Conservation (phyloP, 345 rosid species). For the Pelargonium nanum region DNA sequence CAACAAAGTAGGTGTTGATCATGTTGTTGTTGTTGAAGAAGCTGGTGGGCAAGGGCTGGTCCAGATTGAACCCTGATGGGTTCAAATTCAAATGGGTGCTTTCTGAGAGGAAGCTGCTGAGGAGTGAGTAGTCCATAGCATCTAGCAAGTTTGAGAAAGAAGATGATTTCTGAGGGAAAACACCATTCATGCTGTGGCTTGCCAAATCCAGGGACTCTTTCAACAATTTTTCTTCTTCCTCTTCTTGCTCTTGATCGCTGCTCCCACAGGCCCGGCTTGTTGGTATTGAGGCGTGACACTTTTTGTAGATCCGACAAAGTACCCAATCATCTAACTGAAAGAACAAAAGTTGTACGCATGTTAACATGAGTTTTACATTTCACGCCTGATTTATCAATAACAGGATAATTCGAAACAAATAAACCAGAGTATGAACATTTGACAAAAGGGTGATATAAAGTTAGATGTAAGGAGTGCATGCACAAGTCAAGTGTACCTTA, state of each 20-base stretch:
- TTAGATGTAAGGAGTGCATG: too few species aligned
- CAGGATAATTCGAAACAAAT: too few species aligned
- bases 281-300: constrained; percentile 44
- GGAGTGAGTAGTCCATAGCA: constrained; percentile 59
- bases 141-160: constrained; percentile 75
- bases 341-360: too few species aligned
- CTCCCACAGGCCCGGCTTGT: constrained; percentile 13
- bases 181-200: constrained; percentile 2
- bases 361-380: too few species aligned
- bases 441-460: too few species aligned
- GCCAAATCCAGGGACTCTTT: constrained; percentile 26
- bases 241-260: constrained; percentile 57
- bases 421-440: too few species aligned
- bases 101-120: constrained; percentile 44
- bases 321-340: constrained; percentile 94
- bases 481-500: too few species aligned
- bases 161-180: constrained; percentile 55
- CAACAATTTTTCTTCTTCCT: constrained; percentile 36
- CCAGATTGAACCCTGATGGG: constrained; percentile 1
- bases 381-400: too few species aligned
- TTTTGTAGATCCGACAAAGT: constrained; percentile 92
- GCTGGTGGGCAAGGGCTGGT: too few species aligned
- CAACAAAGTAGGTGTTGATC: constrained; percentile 23
- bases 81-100: constrained; percentile 15
- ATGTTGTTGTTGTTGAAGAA: constrained; percentile 11